Evolutionary conservation across 768 basidiomycete genomes (phyloP).

Genomic region (Macrolepiota fuliginosa): DNA sequence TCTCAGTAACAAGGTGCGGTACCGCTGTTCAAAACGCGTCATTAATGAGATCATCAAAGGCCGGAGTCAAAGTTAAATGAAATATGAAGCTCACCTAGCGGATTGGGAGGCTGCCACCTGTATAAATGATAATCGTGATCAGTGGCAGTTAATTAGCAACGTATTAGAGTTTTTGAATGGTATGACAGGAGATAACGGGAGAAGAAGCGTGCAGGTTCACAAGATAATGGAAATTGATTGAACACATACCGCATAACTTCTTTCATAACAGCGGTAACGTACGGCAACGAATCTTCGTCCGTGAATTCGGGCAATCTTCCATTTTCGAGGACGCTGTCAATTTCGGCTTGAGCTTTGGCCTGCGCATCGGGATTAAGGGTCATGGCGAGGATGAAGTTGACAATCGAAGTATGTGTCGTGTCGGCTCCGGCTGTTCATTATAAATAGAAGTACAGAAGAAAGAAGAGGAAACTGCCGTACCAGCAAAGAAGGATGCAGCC

Average conservation of each 20-base stretch:
- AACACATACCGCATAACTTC: conserved; percentile 30
- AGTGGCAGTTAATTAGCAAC: neutral
- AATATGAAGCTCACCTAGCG: conserved; percentile 22
- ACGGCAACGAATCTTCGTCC: conserved; percentile 35
- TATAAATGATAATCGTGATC: neutral
- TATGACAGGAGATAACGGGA: neutral
- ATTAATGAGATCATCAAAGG: neutral
- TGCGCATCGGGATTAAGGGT: conserved; percentile 35
- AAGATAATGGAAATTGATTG: neutral
- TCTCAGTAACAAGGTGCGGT: conserved; percentile 26
- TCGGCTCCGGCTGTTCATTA: conserved; percentile 23
- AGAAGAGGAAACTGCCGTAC: conserved; percentile 14
- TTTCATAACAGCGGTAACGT: conserved; percentile 32
- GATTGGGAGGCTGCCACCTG: conserved; percentile 29
- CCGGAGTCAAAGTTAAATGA: neutral
- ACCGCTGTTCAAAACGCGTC: conserved; percentile 17
- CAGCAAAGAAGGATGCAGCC: conserved; percentile 35
- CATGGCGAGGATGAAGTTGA: conserved; percentile 37
- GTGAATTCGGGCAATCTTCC: conserved; percentile 35
- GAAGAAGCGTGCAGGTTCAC: neutral
- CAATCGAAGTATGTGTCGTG: conserved; percentile 25
- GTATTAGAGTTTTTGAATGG: neutral
- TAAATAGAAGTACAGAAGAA: neutral
- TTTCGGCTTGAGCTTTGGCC: conserved; percentile 34
- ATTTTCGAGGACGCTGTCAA: conserved; percentile 34